Evolutionary conservation across 352 stramenopile species (phyloP), one percentile per base, ranked within the genome.

Genomic region (Albugo laibachii): DNA sequence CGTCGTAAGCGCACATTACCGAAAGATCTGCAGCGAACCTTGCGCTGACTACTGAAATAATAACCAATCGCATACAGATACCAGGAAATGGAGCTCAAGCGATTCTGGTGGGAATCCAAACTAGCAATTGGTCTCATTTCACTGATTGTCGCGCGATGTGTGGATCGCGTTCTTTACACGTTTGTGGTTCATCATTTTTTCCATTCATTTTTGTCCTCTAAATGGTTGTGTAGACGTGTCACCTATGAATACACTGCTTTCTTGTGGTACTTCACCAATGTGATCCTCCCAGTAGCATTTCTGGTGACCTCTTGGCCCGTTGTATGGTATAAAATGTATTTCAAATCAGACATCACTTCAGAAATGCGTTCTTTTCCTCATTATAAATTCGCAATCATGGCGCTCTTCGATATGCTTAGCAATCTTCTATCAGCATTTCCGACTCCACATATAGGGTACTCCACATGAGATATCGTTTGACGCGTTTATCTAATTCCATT

Each of bases 341-440:
- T 71, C 47, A 87, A 68, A 38, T 72, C 88, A 53, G 70, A 88
- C 55, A 89, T 91, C 55, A 87, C 79, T 46, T 50, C 52, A 14
- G 75, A 85, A 41, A 92, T 89, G 76, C 67, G 69, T 1, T 49
- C 63, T 24, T 88, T 88, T 54, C 77, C 77, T 18, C 72, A 91
- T 57, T 85, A 86, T 63, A 92, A 89, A 53, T 87, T 80, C 59
- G 62, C 68, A 43, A 70, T 89, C 52, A 88, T 92, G 76, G 76
- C 72, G 45, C 59, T 88, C 15, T 78, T 89, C 20, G 79, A 92
- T 58, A 83, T 72, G 59, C 55, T 83, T 2, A 84, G 75, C 62
- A 89, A 84, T 57, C 57, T 92, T 20, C 59, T 89, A 41, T 61
- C 72, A 34, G 67, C 76, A n/a, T 82, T 87, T 53, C 79, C 79